phyloP scores from a whole-genome alignment of 23 red algal species.

The Agarophyton chilense region DNA sequence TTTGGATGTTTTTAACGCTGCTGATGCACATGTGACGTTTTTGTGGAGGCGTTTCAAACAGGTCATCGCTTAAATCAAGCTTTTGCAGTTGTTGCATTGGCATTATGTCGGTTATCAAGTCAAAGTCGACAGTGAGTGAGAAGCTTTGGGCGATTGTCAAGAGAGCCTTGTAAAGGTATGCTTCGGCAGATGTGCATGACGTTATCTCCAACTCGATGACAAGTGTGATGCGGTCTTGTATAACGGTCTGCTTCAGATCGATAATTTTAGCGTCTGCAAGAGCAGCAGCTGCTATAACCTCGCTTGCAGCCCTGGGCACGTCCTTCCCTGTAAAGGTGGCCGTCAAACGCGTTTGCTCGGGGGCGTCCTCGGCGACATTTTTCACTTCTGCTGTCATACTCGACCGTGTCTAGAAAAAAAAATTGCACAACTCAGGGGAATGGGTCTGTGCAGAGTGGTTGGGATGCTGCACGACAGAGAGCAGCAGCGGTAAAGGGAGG shows the following conservation, averaged over 20 bases:
- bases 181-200: slow-evolving; percentile 15
- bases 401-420: neutral
- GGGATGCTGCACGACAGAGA: neutral
- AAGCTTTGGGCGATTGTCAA: slow-evolving; percentile 64
- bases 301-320: slow-evolving; percentile 57
- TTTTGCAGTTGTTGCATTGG: neutral
- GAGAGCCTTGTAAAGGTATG: slow-evolving; percentile 61
- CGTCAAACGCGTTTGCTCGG: slow-evolving; percentile 1
- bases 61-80: neutral
- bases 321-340: slow-evolving; percentile 72
- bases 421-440: neutral
- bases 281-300: slow-evolving; percentile 48
- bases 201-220: slow-evolving; percentile 65
- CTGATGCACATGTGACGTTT: neutral
- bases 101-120: slow-evolving; percentile 11
- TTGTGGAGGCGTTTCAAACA: neutral
- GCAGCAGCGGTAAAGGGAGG: neutral
- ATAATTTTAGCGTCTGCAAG: slow-evolving; percentile 45
- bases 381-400: neutral
- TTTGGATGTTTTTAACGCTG: neutral
- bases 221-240: slow-evolving; percentile 74
- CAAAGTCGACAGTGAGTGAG: slow-evolving; percentile 76
- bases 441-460: neutral
- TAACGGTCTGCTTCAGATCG: slow-evolving; percentile 79
- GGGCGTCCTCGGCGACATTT: neutral